Base-by-base conservation (phyloP, 2,329 filamentous ascomycete species). In the Colletotrichum spinosum region DNA sequence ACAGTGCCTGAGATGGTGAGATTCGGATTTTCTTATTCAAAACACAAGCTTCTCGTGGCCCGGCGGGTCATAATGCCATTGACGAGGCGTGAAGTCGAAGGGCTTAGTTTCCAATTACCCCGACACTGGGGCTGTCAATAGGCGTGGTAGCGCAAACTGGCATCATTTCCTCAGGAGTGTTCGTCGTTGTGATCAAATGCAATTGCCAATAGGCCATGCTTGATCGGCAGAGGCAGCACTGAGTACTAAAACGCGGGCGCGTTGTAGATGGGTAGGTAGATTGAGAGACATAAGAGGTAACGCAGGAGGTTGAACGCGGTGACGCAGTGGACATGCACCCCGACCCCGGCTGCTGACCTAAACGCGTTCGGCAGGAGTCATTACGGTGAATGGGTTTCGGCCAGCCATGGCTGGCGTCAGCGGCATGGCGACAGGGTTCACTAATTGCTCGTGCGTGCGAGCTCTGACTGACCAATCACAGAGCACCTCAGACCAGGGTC, bases 91-190 rank as follows among this genome's bases (percentile, higher is more conserved):
- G 61, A 61, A 66, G 65, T 64, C 67, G 60, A 55, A 55, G 39
- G 60, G 68, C 68, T 79, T 81, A 86, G 72, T 82, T 72, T 70
- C 71, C 73, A 68, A 71, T 71, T 67, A 84, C 83, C 84, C 83
- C 83, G 70, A 67, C 83, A 72, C 83, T 85, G 83, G 84, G 84
- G 83, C 77, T 84, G 80, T 81, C 75, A 73, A 77, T 56, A 55
- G 59, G 48, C 51, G 51, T 10, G 51, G 44, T 54, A 58, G 67
- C 65, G 56, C 60, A 62, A 65, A 61, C 58, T 50, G 67, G 64
- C 70, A 75, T 73, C 51, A 50, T 69, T 68, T 65, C 48, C 48
- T 9, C 53, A 45, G 39, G 53, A 52, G 41, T 38, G 11, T 55
- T 53, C 10, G 15, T 66, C 48, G 42, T 37, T 48, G 34, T 44